These are phyloP conservation scores for Saccharomyces hybrid DNA, from an alignment of 1,139 yeast genomes.

Conservation along the genomic window DNA sequence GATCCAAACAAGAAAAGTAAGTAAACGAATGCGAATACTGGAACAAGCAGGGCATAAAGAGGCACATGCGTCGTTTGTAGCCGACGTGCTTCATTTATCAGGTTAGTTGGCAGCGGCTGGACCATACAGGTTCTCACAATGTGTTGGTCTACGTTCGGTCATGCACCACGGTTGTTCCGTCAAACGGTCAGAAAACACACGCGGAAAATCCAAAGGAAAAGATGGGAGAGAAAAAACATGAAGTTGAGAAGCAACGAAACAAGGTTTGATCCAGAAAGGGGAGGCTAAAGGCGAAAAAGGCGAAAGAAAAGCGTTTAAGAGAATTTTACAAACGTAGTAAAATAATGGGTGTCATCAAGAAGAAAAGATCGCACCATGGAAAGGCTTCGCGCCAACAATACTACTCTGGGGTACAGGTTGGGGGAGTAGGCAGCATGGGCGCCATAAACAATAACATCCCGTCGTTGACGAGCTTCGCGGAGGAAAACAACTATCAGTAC, in stretches of 20 bases:
- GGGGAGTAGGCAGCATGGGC: slow-evolving; percentile 11
- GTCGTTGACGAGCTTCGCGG: neutral
- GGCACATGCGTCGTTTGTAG: neutral
- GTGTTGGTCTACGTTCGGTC: neutral
- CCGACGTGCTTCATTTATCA: no score
- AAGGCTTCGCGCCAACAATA: slow-evolving; percentile 13
- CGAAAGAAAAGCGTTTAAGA: neutral
- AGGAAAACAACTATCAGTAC: neutral
- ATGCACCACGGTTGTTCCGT: neutral
- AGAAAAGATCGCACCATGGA: slow-evolving; percentile 14
- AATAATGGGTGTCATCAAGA: slow-evolving; percentile 17
- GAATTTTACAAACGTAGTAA: neutral
- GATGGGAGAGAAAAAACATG: neutral
- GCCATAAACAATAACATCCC: slow-evolving; percentile 8
- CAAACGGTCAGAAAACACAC: neutral
- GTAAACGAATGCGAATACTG: neutral
- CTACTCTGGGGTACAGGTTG: slow-evolving; percentile 7
- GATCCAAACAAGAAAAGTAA: neutral
- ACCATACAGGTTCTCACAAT: neutral
- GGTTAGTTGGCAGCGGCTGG: neutral
- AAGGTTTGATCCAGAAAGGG: neutral
- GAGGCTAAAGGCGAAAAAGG: neutral
- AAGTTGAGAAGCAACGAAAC: neutral
- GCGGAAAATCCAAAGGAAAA: neutral
- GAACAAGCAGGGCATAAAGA: neutral